These are phyloP conservation scores for Dentipellis fragilis DNA, from an alignment of 768 basidiomycete genomes.

Conservation along the genomic window DNA sequence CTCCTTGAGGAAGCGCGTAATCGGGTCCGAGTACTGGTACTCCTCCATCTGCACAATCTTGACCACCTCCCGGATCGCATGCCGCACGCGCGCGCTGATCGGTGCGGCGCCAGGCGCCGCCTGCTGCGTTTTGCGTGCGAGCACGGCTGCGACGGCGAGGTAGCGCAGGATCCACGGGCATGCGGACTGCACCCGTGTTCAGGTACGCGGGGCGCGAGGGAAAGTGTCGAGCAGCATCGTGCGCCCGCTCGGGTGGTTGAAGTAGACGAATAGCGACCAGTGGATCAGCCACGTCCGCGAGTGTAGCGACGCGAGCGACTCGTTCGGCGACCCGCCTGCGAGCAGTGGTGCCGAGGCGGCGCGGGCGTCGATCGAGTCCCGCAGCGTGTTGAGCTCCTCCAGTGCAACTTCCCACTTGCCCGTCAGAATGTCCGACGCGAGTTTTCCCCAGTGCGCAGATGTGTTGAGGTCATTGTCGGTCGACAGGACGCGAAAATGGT, in stretches of 20 bases:
- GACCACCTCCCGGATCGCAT: slow-evolving; percentile 86
- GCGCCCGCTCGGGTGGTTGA: slow-evolving; percentile 89
- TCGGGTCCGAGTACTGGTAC: slow-evolving; percentile 91
- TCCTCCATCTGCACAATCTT: slow-evolving; percentile 92
- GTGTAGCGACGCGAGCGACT: slow-evolving; percentile 82
- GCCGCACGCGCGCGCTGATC: slow-evolving; percentile 64
- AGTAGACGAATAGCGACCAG: slow-evolving; percentile 98
- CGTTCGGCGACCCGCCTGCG: slow-evolving; percentile 37
- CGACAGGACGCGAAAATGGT: slow-evolving; percentile 96
- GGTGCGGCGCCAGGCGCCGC: slow-evolving; percentile 31
- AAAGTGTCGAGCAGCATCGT: slow-evolving; percentile 92
- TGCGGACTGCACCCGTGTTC: slow-evolving; percentile 95
- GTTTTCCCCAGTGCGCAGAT: slow-evolving; percentile 98
- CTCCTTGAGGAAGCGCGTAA: slow-evolving; percentile 89
- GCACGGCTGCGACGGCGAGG: slow-evolving; percentile 85
- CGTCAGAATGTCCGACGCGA: slow-evolving; percentile 90
- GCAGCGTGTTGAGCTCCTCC: slow-evolving; percentile 90
- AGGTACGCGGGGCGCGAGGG: slow-evolving; percentile 93
- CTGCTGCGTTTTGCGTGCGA: slow-evolving; percentile 71
- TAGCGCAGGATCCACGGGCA: slow-evolving; percentile 93
- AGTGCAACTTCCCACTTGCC: slow-evolving; percentile 94
- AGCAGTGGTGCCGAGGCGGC: slow-evolving; percentile 34
- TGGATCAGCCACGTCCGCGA: slow-evolving; percentile 94
- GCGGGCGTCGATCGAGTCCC: slow-evolving; percentile 83
- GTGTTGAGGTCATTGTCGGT: slow-evolving; percentile 89